Conservation (phyloP, 441 rosid species). For the Gossypium davidsonii region DNA sequence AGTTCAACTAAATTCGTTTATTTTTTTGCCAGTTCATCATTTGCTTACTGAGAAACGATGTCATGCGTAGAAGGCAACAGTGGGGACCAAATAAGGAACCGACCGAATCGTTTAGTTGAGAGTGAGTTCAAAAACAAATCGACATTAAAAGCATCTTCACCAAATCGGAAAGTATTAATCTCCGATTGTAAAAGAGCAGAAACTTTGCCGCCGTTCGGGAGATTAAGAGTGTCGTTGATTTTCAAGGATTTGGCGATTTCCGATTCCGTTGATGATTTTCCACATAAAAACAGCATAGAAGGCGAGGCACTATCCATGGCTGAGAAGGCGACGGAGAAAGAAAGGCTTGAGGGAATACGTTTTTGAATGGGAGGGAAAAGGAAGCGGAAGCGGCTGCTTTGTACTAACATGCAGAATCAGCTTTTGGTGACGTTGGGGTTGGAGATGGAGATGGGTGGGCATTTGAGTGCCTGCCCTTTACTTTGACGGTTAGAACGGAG, state of each 20-base stretch:
- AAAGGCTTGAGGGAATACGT: neutral
- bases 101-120: constrained; percentile 54
- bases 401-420: constrained; percentile 11
- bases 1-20: neutral
- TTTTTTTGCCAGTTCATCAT: neutral
- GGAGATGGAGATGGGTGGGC: neutral
- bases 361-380: constrained; percentile 15
- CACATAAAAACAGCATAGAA: constrained; percentile 44
- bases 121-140: constrained; percentile 45
- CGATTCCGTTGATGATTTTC: constrained; percentile 53
- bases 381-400: constrained; percentile 15
- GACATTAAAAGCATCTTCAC: constrained; percentile 25
- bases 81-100: constrained; percentile 81
- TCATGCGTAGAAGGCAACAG: constrained; percentile 74
- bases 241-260: constrained; percentile 46
- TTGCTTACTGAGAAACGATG: constrained; percentile 65
- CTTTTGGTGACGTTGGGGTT: neutral
- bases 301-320: constrained; percentile 47
- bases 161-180: constrained; percentile 19
- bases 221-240: constrained; percentile 39
- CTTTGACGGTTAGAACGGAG: constrained; percentile 9
- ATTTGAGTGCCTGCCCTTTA: neutral
- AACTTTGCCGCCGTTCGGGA: constrained; percentile 35
- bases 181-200: constrained; percentile 42
- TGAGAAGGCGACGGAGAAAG: constrained; percentile 18